These are phyloP conservation scores for Phytopythium vexans DNA, from an alignment of 352 stramenopile species.

Conservation along the genomic window DNA sequence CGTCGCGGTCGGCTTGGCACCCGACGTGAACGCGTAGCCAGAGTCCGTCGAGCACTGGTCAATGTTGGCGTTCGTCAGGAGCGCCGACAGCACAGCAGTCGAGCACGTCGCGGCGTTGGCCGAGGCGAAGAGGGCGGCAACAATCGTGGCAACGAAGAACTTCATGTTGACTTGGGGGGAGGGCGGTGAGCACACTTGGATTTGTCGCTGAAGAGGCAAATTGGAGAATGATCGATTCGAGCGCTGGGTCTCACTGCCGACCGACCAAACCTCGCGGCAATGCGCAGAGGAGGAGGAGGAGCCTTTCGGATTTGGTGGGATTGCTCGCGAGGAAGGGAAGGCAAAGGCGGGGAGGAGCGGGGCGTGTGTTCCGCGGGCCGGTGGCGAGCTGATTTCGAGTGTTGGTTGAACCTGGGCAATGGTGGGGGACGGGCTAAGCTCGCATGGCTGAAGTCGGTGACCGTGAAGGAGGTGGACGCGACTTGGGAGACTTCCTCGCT, in stretches of 20 bases:
- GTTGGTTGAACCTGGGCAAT: too few relatives aligned
- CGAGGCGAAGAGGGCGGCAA: conserved; percentile 13
- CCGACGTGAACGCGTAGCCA: conserved; percentile 23
- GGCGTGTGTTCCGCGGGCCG: too few relatives aligned
- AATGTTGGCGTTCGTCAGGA: conserved; percentile 23
- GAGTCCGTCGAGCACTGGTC: conserved; percentile 21
- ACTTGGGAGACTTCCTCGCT: too few relatives aligned
- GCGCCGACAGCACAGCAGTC: conserved; percentile 9
- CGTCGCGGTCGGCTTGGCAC: conserved; percentile 13
- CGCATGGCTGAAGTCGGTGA: too few relatives aligned
- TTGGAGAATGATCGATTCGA: conserved; percentile 22
- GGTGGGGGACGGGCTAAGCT: too few relatives aligned
- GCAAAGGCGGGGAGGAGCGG: too few relatives aligned
- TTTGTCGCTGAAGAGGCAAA: conserved; percentile 34
- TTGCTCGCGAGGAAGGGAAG: too few relatives aligned
- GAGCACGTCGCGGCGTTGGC: conserved; percentile 19
- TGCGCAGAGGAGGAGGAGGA: too few relatives aligned
- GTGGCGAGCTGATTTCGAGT: too few relatives aligned
- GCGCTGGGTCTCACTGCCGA: background rate
- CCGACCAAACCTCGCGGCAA: too few relatives aligned
- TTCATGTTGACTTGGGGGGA: conserved; percentile 17
- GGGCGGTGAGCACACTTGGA: conserved; percentile 2
- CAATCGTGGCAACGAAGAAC: conserved; percentile 12
- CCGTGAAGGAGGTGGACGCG: too few relatives aligned
- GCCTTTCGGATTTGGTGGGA: too few relatives aligned